A percentile compares a stretch with the other conserved stretches of the same genome.
Conservation (phyloP, 31 red algal species). For the Endocladia muricata region DNA sequence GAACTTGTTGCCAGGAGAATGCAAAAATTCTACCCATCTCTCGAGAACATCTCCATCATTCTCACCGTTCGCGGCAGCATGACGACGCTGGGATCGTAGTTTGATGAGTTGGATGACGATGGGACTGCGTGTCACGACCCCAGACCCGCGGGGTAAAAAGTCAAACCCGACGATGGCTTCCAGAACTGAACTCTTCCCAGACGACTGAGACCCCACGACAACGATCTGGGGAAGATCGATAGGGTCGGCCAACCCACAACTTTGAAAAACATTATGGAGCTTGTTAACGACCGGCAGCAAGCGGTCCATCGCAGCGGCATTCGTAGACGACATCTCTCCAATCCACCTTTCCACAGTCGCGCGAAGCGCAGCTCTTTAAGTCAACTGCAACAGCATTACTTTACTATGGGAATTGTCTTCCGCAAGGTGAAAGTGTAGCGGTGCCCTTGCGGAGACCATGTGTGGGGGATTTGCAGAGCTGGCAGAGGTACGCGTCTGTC, state of each 20-base stretch:
- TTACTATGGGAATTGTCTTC: too few relatives aligned
- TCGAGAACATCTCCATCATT: neutral
- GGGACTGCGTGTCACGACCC: conserved; percentile 91
- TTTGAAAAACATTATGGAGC: conserved; percentile 89
- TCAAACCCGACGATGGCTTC: conserved; percentile 90
- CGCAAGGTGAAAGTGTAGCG: too few relatives aligned
- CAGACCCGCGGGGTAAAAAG: conserved; percentile 93
- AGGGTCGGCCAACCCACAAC: conserved; percentile 78
- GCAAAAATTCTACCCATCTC: conserved; percentile 90
- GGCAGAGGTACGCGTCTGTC: too few relatives aligned
- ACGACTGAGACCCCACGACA: conserved; percentile 92
- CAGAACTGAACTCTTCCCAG: conserved; percentile 95
- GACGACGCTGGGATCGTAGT: conserved; percentile 4
- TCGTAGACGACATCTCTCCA: neutral
- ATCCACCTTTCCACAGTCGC: too few relatives aligned
- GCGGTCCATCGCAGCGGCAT: conserved; percentile 71
- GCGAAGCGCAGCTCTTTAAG: too few relatives aligned
- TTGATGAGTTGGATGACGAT: conserved; percentile 95
- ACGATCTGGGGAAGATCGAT: conserved; percentile 98
- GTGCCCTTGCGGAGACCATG: too few relatives aligned
- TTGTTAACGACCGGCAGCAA: conserved; percentile 91
- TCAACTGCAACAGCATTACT: too few relatives aligned
- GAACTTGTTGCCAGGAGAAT: conserved; percentile 69
- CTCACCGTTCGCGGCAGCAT: neutral
- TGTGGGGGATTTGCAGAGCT: too few relatives aligned